Evolutionary conservation across 352 stramenopile genomes (phyloP).

Genomic region (Phytophthora lateralis): DNA sequence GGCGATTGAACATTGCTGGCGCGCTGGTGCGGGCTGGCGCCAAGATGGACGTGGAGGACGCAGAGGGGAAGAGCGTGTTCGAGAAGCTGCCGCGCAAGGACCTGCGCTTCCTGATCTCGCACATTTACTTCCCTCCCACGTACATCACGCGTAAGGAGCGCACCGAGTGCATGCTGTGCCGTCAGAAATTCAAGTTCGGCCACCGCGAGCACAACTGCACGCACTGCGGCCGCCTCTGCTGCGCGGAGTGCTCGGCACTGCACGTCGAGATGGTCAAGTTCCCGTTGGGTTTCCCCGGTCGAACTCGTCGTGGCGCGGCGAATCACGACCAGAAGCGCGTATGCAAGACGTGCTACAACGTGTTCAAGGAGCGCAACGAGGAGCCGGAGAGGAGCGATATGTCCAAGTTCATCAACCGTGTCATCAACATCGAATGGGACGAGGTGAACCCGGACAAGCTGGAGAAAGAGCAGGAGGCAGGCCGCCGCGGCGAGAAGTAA

Average conservation of each 20-base stretch:
- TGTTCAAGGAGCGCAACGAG: conserved; percentile 84
- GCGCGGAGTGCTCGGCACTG: conserved; percentile 69
- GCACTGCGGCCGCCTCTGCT: conserved; percentile 82
- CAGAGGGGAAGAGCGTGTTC: conserved; percentile 84
- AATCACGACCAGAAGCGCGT: conserved; percentile 74
- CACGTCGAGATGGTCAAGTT: conserved; percentile 81
- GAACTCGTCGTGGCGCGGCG: conserved; percentile 66
- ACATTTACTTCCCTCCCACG: conserved; percentile 89
- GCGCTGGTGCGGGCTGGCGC: conserved; percentile 80
- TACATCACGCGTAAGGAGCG: conserved; percentile 89
- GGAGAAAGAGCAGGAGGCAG: conserved; percentile 40
- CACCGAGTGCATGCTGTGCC: conserved; percentile 83
- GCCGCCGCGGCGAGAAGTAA: conserved; percentile 70
- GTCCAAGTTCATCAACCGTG: conserved; percentile 73
- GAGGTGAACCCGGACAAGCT: conserved; percentile 91
- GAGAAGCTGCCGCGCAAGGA: conserved; percentile 82
- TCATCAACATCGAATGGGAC: conserved; percentile 89
- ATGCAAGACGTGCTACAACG: conserved; percentile 87
- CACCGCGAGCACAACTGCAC: conserved; percentile 88
- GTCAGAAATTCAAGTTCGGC: conserved; percentile 89
- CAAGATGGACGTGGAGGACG: conserved; percentile 89
- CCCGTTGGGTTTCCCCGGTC: conserved; percentile 83
- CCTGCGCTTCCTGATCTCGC: conserved; percentile 70
- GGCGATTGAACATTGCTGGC: conserved; percentile 74
- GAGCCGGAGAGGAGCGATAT: conserved; percentile 66